Base-by-base conservation (phyloP, 495 filamentous ascomycete genomes). In the Apodospora peruviana region DNA sequence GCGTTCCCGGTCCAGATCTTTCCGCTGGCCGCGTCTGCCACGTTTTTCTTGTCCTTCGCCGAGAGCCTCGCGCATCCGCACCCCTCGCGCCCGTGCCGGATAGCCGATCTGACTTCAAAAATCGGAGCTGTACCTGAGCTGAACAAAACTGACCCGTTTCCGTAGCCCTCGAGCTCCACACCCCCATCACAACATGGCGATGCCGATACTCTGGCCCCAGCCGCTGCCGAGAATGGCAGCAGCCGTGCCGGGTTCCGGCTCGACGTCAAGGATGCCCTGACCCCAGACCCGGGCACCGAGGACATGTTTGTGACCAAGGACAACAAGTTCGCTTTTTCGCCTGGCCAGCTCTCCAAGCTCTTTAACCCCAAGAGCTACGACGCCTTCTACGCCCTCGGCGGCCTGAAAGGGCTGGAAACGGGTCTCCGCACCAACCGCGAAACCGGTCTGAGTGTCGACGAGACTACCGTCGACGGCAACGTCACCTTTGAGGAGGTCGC, bases 301-400 rank as follows among this genome's bases (percentile, higher is more conserved):
- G 66, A 68, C 17, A 82, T 85, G 61, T 88, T 85, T 58, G 50
- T 75, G 3, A 74, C 84, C 7, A 56, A 71, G 11, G 67, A 86
- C 42, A 87, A 83, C 56, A 77, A 76, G 1, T 90, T 88, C 58
- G 83, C 82, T 22, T 88, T 80, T 52, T 80, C 77, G 3, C 77
- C 83, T 0, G 85, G 86, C 1, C 82, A 88, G 52, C 70, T 90
- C 25, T 82, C 82, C 56, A 88, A 88, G 56, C 70, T 86, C 59
- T 68, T 85, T 25, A 84, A 86, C 48, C 86, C 86, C 3, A 90
- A 90, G 62, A 86, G 77, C 29, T 65, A 87, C 14, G 71, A 83
- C 27, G 85, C 84, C 17, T 88, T 81, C 52, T 79, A 79, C 47
- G 79, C 80, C 25, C 69, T 88, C 8, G 85, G 86, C 45, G 86